Base-by-base conservation (phyloP, 495 filamentous ascomycete genomes). In the Penicillium taxi region DNA sequence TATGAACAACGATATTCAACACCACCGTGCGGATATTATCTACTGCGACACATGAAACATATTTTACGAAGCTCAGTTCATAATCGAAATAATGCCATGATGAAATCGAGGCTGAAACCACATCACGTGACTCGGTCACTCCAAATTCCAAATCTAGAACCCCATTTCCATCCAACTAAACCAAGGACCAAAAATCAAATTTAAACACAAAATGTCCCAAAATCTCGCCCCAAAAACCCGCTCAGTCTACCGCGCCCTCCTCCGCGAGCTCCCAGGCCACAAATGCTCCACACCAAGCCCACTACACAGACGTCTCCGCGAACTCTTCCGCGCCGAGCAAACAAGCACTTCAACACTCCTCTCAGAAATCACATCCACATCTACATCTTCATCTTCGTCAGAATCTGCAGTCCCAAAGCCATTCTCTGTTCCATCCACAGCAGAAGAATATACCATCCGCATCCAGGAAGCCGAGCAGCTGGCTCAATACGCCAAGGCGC, bases 221-320 rank as follows among this genome's bases (percentile, higher is more conserved):
- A 19, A 36, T 22, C 52, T 58, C 36, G 33, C 53, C 33, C 45
- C 64, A 20, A 74, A 74, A 51, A 59, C 82, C 32, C 84, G 84
- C 54, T 76, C 84, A 28, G 70, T 94, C 54, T 98, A 98, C 70
- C 84, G 91, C 50, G 73, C 79, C 14, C 69, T 98, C 58, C 84
- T 96, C 36, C 85, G 88, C 61, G 89, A 96, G 65, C 80, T 96
- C 19, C 90, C 91, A 13, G 75, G 80, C 28, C 78, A 74, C 27
- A 64, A 67, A 2, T 62, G 79, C 55, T 61, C 67, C 5, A 62
- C 65, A 27, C 56, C 70, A 15, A 81, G 77, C 7, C 75, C 75
- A 14, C 67, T 81, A 5, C 74, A 83, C 58, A 54, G 66, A 41
- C 70, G 60, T 23, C 63, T 86, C 44, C 77, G 78, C 52, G 60